Evolutionary conservation across 78 protist species (phyloP).

Genomic region (Capsaspora owczarzaki): DNA sequence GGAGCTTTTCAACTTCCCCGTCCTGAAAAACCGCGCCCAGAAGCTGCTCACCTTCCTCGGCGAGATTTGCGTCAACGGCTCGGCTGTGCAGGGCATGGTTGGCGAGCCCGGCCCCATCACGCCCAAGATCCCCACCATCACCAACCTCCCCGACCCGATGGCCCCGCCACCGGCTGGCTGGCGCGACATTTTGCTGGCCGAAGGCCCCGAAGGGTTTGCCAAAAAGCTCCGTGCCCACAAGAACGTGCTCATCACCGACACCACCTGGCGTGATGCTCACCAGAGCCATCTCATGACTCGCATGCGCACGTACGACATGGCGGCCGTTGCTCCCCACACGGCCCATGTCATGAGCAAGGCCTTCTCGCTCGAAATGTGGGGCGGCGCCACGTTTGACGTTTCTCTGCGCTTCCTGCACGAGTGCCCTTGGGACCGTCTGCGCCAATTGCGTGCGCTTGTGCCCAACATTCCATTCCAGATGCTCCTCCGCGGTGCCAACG

Average conservation of each 20-base stretch:
- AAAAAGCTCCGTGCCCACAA: slow-evolving; percentile 2
- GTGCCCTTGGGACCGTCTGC: slow-evolving; percentile 70
- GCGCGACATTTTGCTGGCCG: background rate
- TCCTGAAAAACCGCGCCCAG: slow-evolving; percentile 28
- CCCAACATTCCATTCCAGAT: slow-evolving; percentile 75
- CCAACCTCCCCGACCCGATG: background rate
- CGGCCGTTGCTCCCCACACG: slow-evolving; percentile 40
- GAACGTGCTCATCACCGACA: slow-evolving; percentile 62
- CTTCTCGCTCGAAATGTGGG: slow-evolving; percentile 66
- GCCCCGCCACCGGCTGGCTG: background rate
- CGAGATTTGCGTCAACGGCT: slow-evolving; percentile 39
- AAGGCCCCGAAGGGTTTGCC: slow-evolving; percentile 62
- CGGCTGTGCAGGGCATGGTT: background rate
- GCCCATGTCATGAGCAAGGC: slow-evolving; percentile 9
- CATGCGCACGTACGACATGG: slow-evolving; percentile 64
- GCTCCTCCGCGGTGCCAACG: slow-evolving; percentile 68
- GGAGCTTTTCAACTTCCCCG: slow-evolving; percentile 28
- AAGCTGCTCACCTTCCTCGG: slow-evolving; percentile 50
- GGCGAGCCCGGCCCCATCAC: slow-evolving; percentile 6
- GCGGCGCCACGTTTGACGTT: slow-evolving; percentile 92
- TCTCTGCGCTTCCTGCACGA: slow-evolving; percentile 71
- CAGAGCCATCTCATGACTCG: slow-evolving; percentile 81
- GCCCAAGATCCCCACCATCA: background rate
- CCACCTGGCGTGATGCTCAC: slow-evolving; percentile 87
- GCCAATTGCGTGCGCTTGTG: slow-evolving; percentile 41